These are phyloP conservation scores for Penicillium sclerotigenum DNA, from an alignment of 2,329 filamentous ascomycete species.

Conservation along the genomic window DNA sequence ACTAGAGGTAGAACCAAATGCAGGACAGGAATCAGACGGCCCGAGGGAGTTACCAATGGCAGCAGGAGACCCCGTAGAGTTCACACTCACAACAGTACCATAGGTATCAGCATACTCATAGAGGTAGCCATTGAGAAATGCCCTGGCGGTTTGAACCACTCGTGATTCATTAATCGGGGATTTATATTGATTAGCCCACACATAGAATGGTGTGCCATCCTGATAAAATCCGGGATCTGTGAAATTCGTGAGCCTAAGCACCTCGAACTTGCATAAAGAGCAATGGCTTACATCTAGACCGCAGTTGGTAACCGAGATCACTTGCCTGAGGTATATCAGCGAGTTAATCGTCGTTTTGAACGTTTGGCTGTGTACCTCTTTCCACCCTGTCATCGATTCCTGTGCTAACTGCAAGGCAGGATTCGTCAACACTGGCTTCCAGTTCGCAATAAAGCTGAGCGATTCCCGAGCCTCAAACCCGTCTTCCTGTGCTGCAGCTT, in stretches of 20 bases:
- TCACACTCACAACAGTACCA: slow-evolving; percentile 58
- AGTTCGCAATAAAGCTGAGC: slow-evolving; percentile 57
- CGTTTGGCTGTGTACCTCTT: slow-evolving; percentile 44
- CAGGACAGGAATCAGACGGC: slow-evolving; percentile 61
- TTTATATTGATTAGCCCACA: slow-evolving; percentile 66
- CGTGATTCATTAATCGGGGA: slow-evolving; percentile 36
- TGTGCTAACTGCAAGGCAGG: slow-evolving; percentile 57
- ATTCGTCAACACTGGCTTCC: slow-evolving; percentile 57
- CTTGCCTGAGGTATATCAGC: slow-evolving; percentile 7
- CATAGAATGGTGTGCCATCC: slow-evolving; percentile 51
- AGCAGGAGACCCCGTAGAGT: slow-evolving; percentile 49
- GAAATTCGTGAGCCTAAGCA: background rate
- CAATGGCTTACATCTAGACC: slow-evolving; percentile 18
- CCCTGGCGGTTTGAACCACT: slow-evolving; percentile 60
- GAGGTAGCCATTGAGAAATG: slow-evolving; percentile 62
- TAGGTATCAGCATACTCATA: slow-evolving; percentile 52
- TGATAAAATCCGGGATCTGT: slow-evolving; percentile 51
- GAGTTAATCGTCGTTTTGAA: background rate
- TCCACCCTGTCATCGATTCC: slow-evolving; percentile 60
- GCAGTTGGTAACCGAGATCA: slow-evolving; percentile 21
- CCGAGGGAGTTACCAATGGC: slow-evolving; percentile 62
- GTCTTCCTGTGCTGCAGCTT: slow-evolving; percentile 35
- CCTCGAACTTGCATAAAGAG: background rate
- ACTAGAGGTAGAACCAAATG: slow-evolving; percentile 52
- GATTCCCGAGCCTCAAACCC: slow-evolving; percentile 54